Percentiles rank a stretch among this genome's conserved stretches.
Evolutionary conservation across 768 basidiomycete genomes (phyloP).

Genomic region (Panus rudis): DNA sequence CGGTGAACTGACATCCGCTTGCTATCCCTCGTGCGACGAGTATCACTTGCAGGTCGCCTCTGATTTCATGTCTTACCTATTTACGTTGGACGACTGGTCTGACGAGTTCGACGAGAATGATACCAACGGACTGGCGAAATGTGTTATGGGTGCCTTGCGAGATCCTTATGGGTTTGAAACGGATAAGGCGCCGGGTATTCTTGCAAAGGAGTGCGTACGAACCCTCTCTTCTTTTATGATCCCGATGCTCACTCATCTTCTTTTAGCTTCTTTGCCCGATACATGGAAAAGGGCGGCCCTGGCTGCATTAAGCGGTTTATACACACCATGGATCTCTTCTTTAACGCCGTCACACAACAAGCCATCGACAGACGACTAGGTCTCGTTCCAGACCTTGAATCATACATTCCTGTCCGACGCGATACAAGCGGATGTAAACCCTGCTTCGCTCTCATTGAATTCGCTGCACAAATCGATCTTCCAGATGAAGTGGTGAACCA

Average conservation of each 20-base stretch:
- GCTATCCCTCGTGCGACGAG: slow-evolving; percentile 49
- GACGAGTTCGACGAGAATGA: slow-evolving; percentile 24
- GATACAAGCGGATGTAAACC: slow-evolving; percentile 49
- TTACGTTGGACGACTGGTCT: slow-evolving; percentile 36
- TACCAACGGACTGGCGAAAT: slow-evolving; percentile 15
- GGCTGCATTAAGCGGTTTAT: slow-evolving; percentile 30
- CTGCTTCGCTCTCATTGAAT: slow-evolving; percentile 48
- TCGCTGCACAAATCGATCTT: slow-evolving; percentile 42
- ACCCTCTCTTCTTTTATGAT: slow-evolving; percentile 3
- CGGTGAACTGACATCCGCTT: slow-evolving; percentile 59
- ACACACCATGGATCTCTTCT: slow-evolving; percentile 23
- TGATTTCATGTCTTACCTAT: slow-evolving; percentile 54
- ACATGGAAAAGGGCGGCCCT: slow-evolving; percentile 30
- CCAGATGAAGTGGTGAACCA: slow-evolving; percentile 49
- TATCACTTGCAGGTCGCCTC: slow-evolving; percentile 57
- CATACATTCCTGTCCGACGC: slow-evolving; percentile 46
- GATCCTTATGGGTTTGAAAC: slow-evolving; percentile 20
- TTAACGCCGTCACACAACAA: slow-evolving; percentile 26
- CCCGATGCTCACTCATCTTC: slow-evolving; percentile 1
- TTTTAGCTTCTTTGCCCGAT: slow-evolving; percentile 29
- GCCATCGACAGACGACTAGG: slow-evolving; percentile 21
- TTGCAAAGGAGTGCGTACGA: slow-evolving; percentile 13
- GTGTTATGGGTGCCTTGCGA: slow-evolving; percentile 24
- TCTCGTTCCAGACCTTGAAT: slow-evolving; percentile 34
- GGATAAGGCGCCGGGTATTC: slow-evolving; percentile 18